These are phyloP conservation scores for Neobulgaria alba DNA, from an alignment of 2,329 filamentous ascomycete genomes.

Conservation along the genomic window DNA sequence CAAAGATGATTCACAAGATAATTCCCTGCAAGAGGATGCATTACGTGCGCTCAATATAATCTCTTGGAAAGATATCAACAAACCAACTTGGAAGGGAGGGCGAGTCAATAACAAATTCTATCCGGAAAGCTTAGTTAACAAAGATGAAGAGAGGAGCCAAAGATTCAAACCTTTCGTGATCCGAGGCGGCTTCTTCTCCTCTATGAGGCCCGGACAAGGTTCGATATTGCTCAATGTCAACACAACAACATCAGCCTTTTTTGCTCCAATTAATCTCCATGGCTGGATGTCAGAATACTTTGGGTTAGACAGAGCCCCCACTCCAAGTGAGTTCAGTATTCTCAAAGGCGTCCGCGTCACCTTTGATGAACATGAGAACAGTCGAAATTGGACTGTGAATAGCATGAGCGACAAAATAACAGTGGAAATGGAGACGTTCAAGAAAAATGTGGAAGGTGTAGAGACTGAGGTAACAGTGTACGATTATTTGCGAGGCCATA, in stretches of 20 bases:
- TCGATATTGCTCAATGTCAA: slow-evolving; percentile 12
- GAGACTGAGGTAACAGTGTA: too few relatives aligned
- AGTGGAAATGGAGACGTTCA: too few relatives aligned
- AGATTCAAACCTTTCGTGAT: not conserved
- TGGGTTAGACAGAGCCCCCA: too few relatives aligned
- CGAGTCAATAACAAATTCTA: slow-evolving; percentile 10
- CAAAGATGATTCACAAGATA: not conserved
- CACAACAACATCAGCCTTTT: slow-evolving; percentile 10
- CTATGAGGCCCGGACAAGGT: slow-evolving; percentile 8
- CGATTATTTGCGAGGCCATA: too few relatives aligned
- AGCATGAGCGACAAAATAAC: too few relatives aligned
- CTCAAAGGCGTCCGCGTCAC: not conserved
- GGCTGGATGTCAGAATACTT: too few relatives aligned
- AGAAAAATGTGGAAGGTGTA: too few relatives aligned
- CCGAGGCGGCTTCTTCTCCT: slow-evolving; percentile 8
- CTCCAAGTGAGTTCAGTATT: too few relatives aligned
- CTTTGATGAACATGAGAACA: too few relatives aligned
- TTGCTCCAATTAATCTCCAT: too few relatives aligned
- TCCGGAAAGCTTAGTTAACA: not conserved
- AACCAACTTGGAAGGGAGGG: not conserved
- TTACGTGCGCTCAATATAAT: slow-evolving; percentile 5
- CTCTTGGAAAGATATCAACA: slow-evolving; percentile 6
- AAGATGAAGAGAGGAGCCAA: too few relatives aligned
- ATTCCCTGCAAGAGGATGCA: not conserved
- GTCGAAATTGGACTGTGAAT: too few relatives aligned